Evolutionary conservation across 192 early-diverging fungal genomes (phyloP), one percentile per base, ranked within the genome.

Genomic region (Ambispora gerdemannii): DNA sequence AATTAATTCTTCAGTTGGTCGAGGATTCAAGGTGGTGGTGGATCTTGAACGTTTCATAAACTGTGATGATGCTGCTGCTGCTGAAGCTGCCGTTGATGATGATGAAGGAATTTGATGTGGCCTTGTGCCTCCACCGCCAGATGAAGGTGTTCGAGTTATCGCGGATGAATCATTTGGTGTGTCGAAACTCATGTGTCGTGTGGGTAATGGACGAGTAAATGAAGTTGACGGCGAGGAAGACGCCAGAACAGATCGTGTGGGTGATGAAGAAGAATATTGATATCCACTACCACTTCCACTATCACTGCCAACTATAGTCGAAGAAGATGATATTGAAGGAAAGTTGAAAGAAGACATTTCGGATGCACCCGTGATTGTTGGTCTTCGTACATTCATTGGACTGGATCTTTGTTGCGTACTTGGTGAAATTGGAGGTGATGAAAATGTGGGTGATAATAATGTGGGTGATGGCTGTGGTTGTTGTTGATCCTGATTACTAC

Each of bases 11-110:
- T 86, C 84, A 13, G 82, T 73, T 24, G 67, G 61, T 31, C 15
- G 36, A 17, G 64, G 70, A 34, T 78, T 67, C 30, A 84, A 63
- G 50, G 74, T 80, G 20, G 81, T 84, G 2, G 77, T 75, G 0
- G 84, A 86, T 32, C 84, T 70, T 25, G 80, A 75, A 43, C 83
- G 71, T 49, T 79, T 65, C 27, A 79, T 78, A 17, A 76, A 76
- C n/a, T 75, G 80, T 15, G 77, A 67, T 25, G 71, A 76, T 56
- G 3, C 59, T 36, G 35, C n/a, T 63, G 1, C 31, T 67, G 20
- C 63, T 31, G 22, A 43, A n/a, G 3, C 59, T 36, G 35, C n/a
- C 59, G 1, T 32, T 67, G 20, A 63, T 31, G 22, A 43, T 71
- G 11, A 70, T 25, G 20, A 30, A 66, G n/a, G 71, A 22, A 20